Conservation (phyloP, 129 eudicot genomes). For the Centella asiatica region DNA sequence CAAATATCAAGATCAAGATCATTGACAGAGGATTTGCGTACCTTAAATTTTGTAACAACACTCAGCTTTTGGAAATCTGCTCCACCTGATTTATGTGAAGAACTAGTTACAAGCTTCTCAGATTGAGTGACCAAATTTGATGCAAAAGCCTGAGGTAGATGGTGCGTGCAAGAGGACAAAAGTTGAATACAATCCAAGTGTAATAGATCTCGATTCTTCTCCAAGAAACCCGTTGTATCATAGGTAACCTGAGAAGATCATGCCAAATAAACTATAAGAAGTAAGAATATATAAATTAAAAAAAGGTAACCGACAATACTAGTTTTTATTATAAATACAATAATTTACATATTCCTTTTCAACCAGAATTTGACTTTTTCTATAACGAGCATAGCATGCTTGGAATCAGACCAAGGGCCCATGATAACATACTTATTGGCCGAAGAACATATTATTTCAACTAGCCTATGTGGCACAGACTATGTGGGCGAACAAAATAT, state of each 20-base stretch:
- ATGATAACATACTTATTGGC: too few species aligned
- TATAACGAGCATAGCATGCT: too few species aligned
- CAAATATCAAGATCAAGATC: background rate
- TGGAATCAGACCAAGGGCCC: too few species aligned
- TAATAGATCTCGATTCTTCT: slow-evolving; percentile 51
- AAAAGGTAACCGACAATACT: too few species aligned
- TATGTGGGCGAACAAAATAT: too few species aligned
- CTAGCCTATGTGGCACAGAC: too few species aligned
- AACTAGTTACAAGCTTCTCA: slow-evolving; percentile 52
- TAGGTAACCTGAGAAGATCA: slow-evolving; percentile 39
- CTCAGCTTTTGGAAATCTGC: slow-evolving; percentile 97
- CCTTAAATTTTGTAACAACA: slow-evolving; percentile 91
- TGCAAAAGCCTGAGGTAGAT: slow-evolving; percentile 51
- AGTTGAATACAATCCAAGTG: slow-evolving; percentile 56
- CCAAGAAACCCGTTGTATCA: slow-evolving; percentile 56
- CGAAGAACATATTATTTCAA: background rate
- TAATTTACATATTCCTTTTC: too few species aligned
- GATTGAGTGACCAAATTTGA: slow-evolving; percentile 39
- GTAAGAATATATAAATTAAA: too few species aligned
- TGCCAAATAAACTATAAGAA: slow-evolving; percentile 7
- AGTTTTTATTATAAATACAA: too few species aligned
- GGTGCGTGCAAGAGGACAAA: slow-evolving; percentile 44
- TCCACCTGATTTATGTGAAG: slow-evolving; percentile 84
- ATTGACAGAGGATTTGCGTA: slow-evolving; percentile 8
- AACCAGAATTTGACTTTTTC: too few species aligned